phyloP scores from a whole-genome alignment of 2,329 filamentous ascomycete genomes.

The Colletotrichum sp. region DNA sequence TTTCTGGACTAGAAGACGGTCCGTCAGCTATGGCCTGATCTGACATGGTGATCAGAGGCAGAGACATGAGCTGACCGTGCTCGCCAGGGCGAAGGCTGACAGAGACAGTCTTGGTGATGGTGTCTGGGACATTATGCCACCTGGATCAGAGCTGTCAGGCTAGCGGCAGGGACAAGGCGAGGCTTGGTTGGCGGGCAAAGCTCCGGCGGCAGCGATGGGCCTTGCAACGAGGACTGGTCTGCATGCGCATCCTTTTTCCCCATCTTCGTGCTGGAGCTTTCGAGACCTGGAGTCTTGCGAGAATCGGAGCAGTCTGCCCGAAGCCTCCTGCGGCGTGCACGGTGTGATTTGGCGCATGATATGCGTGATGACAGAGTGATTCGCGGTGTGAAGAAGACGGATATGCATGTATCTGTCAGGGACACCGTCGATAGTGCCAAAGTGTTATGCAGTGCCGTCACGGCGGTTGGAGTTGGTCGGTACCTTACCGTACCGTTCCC shows the following conservation, averaged over 20 bases:
- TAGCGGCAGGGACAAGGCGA: background rate
- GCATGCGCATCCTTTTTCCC: background rate
- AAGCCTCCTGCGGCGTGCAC: background rate
- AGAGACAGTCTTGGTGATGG: background rate
- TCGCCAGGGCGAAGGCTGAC: background rate
- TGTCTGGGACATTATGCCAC: background rate
- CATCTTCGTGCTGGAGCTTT: background rate
- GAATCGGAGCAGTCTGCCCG: background rate
- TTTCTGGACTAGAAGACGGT: background rate
- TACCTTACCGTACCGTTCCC: background rate
- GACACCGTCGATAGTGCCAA: background rate
- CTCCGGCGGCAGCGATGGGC: background rate
- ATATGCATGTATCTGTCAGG: background rate
- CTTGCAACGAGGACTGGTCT: background rate
- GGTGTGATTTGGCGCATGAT: background rate
- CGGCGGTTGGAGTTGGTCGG: background rate
- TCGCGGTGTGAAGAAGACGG: background rate
- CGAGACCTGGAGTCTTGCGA: background rate
- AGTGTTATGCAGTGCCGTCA: background rate
- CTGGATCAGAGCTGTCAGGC: background rate
- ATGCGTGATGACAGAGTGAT: background rate
- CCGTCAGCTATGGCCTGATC: background rate
- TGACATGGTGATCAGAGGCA: background rate
- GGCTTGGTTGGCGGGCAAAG: background rate
- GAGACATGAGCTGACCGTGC: background rate